phyloP scores from a whole-genome alignment of 2,329 filamentous ascomycete genomes.

The Scortechinia acanthostroma region DNA sequence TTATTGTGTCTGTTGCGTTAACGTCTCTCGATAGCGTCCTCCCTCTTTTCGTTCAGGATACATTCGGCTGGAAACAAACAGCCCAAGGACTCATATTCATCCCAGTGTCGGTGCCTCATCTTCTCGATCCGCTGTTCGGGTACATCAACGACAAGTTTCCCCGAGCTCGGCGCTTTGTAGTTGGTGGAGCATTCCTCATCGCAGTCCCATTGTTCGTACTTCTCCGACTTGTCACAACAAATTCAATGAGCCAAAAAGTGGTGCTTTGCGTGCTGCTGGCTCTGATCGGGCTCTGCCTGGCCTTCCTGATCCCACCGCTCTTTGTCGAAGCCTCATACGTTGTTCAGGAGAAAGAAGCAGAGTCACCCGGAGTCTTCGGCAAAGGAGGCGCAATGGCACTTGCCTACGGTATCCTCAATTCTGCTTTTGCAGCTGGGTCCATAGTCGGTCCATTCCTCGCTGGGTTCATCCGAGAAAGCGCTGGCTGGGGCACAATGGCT shows the following conservation, averaged over 20 bases:
- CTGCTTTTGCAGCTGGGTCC: neutral
- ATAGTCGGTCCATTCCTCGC: neutral
- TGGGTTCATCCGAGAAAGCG: neutral
- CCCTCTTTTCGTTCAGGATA: neutral
- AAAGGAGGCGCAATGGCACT: neutral
- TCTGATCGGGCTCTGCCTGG: neutral
- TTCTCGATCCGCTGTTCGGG: neutral
- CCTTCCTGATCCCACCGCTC: neutral
- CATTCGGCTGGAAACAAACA: neutral
- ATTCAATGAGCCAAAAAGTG: neutral
- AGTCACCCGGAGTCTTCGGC: neutral
- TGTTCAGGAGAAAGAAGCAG: neutral
- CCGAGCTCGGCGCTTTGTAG: neutral
- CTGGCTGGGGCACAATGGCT: neutral
- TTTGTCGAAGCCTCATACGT: neutral
- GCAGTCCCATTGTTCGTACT: neutral
- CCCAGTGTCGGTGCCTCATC: neutral
- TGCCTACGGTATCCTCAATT: neutral
- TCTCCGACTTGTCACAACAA: neutral
- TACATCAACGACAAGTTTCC: neutral
- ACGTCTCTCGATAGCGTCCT: neutral
- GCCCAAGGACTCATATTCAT: neutral
- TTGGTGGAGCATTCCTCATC: neutral
- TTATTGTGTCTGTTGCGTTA: neutral
- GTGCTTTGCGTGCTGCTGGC: neutral